phyloP scores from a whole-genome alignment of 768 basidiomycete genomes.

The Dictyophora rubrovolvata region DNA sequence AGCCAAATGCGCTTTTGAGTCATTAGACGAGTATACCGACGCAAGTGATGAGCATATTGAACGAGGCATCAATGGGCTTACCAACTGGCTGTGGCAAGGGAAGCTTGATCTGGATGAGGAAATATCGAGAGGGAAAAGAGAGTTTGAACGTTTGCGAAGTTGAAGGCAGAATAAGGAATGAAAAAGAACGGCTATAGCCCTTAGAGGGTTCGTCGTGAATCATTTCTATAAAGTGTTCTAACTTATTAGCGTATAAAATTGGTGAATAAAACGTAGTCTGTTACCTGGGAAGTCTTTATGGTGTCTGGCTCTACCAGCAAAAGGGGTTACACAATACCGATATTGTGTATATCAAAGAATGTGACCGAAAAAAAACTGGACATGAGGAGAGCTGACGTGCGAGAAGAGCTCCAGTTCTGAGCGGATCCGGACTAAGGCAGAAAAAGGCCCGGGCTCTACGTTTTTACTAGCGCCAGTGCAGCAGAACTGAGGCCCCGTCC shows the following conservation, averaged over 20 bases:
- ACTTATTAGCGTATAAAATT: neutral
- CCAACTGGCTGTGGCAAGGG: conserved; percentile 50
- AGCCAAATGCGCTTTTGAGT: conserved; percentile 19
- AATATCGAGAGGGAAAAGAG: neutral
- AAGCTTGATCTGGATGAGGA: conserved; percentile 8
- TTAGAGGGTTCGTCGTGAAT: neutral
- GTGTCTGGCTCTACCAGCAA: neutral
- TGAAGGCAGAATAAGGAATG: too few species aligned
- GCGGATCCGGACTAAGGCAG: too few species aligned
- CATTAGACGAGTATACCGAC: conserved; percentile 28
- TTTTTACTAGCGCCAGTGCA: too few species aligned
- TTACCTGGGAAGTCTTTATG: neutral
- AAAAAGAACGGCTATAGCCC: too few species aligned
- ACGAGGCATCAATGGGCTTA: conserved; percentile 36
- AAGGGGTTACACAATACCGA: too few species aligned
- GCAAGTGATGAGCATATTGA: conserved; percentile 29
- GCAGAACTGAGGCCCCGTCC: too few species aligned
- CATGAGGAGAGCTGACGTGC: too few species aligned
- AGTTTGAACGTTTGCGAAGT: neutral
- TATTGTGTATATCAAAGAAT: too few species aligned
- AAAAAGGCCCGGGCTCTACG: too few species aligned
- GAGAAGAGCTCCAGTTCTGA: too few species aligned
- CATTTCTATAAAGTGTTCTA: neutral
- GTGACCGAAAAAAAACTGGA: too few species aligned
- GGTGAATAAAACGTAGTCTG: neutral